Conservation (phyloP, 2,329 filamentous ascomycete species). For the Arachnomyces sp. region DNA sequence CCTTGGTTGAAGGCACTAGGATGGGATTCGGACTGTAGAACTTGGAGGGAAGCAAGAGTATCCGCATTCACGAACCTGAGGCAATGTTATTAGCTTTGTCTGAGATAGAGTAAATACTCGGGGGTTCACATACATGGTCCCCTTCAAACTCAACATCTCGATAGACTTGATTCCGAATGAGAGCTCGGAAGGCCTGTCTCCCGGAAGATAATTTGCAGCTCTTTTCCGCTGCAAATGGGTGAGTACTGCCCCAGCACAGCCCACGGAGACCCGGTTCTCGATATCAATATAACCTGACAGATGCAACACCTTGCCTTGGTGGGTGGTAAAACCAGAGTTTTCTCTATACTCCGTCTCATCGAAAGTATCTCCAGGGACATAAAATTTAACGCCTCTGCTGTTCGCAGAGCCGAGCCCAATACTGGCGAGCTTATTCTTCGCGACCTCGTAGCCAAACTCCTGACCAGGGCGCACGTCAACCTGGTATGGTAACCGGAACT, state of each 20-base stretch:
- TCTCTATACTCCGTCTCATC: slow-evolving; percentile 31
- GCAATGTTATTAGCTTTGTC: slow-evolving; percentile 21
- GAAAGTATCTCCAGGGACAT: slow-evolving; percentile 52
- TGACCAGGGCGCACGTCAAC: slow-evolving; percentile 60
- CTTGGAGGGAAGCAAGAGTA: slow-evolving; percentile 72
- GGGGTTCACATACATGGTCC: slow-evolving; percentile 46
- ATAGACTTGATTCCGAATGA: slow-evolving; percentile 56
- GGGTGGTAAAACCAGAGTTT: slow-evolving; percentile 41
- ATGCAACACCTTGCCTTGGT: slow-evolving; percentile 57
- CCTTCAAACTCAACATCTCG: slow-evolving; percentile 64
- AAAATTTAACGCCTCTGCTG: slow-evolving; percentile 45
- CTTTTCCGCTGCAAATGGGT: slow-evolving; percentile 64
- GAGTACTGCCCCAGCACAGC: slow-evolving; percentile 83
- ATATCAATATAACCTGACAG: slow-evolving; percentile 65
- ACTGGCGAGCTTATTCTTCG: slow-evolving; percentile 56
- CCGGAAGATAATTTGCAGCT: slow-evolving; percentile 54
- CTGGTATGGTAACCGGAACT: slow-evolving; percentile 49
- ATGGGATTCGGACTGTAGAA: slow-evolving; percentile 73
- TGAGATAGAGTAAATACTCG: not conserved
- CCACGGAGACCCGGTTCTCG: slow-evolving; percentile 65
- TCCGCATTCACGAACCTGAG: slow-evolving; percentile 73
- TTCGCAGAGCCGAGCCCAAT: slow-evolving; percentile 46
- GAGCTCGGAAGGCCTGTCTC: slow-evolving; percentile 45
- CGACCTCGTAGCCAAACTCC: slow-evolving; percentile 63
- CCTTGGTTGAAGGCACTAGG: slow-evolving; percentile 73